These are phyloP conservation scores for Zalaria obscura DNA, from an alignment of 2,329 filamentous ascomycete genomes.

Conservation along the genomic window DNA sequence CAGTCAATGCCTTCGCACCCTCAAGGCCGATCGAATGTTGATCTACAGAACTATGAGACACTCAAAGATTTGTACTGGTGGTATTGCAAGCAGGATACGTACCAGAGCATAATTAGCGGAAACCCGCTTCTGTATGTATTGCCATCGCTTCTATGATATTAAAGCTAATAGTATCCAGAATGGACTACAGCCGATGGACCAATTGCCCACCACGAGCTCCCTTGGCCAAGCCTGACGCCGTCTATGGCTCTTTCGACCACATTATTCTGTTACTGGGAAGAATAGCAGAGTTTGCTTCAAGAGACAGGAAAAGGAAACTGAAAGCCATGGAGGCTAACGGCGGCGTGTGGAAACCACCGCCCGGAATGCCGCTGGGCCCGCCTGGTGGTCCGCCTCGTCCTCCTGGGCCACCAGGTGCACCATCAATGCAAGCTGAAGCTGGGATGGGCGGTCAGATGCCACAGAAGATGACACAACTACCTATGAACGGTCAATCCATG, in stretches of 20 bases:
- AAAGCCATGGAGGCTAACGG: constrained; percentile 48
- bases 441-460: no score
- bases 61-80: constrained; percentile 87
- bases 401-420: no score
- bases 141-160: constrained; percentile 1
- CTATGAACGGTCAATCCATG: no score
- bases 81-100: constrained; percentile 88
- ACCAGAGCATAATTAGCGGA: constrained; percentile 79
- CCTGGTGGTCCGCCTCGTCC: constrained; percentile 7
- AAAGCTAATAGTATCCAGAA: constrained; percentile 34
- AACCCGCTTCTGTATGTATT: constrained; percentile 65
- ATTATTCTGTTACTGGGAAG: constrained; percentile 69
- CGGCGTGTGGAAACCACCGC: constrained; percentile 39
- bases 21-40: constrained; percentile 22
- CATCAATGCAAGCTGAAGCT: no score
- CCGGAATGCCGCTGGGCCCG: constrained; percentile 31
- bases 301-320: constrained; percentile 66
- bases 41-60: constrained; percentile 68
- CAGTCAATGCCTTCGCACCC: constrained; percentile 12
- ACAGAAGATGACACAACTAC: no score
- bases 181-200: constrained; percentile 70
- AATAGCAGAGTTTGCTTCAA: constrained; percentile 61
- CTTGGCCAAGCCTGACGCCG: constrained; percentile 60
- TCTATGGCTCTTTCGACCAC: constrained; percentile 84
- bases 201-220: constrained; percentile 76